Percentiles rank a stretch among this genome's conserved stretches.
phyloP scores from a whole-genome alignment of 1,284 basidiomycete species.

The Trametes hirsuta region DNA sequence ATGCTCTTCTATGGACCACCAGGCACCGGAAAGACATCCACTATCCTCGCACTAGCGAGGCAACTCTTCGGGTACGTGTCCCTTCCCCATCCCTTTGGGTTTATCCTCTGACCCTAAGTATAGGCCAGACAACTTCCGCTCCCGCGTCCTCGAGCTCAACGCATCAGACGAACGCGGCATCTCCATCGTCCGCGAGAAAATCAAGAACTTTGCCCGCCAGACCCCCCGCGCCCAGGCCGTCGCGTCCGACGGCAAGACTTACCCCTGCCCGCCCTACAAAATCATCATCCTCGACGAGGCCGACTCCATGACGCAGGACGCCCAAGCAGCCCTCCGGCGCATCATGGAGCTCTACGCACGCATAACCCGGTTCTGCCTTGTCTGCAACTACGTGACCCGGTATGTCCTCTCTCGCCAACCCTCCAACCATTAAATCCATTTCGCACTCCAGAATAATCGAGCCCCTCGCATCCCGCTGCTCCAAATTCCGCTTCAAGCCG shows the following conservation, averaged over 20 bases:
- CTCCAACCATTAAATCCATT: no score
- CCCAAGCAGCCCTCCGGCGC: conserved; percentile 91
- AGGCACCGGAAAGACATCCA: conserved; percentile 98
- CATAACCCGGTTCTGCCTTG: conserved; percentile 97
- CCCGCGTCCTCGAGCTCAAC: conserved; percentile 96
- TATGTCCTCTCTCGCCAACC: no score
- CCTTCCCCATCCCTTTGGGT: no score
- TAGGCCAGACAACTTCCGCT: conserved; percentile 93
- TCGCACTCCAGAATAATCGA: no score
- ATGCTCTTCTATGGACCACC: conserved; percentile 99
- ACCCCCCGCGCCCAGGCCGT: conserved; percentile 82
- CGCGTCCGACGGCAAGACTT: conserved; percentile 80
- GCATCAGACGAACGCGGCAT: conserved; percentile 99
- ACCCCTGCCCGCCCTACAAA: conserved; percentile 98
- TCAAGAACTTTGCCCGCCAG: conserved; percentile 98
- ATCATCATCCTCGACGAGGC: conserved; percentile 99
- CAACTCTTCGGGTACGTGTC: conserved; percentile 88
- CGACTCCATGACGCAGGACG: conserved; percentile 99
- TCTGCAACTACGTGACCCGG: conserved; percentile 97
- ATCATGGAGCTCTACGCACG: conserved; percentile 99
- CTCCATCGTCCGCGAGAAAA: conserved; percentile 94
- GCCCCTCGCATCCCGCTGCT: conserved; percentile 97
- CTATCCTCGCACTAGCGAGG: conserved; percentile 92
- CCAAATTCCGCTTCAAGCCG: conserved; percentile 98
- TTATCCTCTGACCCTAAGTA: no score